phyloP scores from a whole-genome alignment of 73 alveolate genomes.

The Paramecium bursaria region DNA sequence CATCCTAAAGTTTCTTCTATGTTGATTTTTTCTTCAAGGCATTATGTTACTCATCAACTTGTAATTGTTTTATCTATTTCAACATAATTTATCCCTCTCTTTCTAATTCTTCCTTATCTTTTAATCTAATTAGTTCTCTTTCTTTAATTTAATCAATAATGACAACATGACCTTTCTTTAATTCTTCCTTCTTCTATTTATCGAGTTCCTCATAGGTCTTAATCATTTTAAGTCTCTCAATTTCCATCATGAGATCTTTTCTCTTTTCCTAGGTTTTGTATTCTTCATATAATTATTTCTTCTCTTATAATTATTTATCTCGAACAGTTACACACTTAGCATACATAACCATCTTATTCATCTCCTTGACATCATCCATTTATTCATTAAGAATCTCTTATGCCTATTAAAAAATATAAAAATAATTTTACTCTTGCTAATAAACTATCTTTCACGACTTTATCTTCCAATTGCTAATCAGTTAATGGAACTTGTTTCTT shows the following conservation, averaged over 20 bases:
- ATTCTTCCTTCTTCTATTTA: slow-evolving; percentile 69
- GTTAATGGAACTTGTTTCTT: slow-evolving; percentile 65
- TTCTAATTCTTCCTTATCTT: slow-evolving; percentile 86
- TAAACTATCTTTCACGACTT: slow-evolving; percentile 62
- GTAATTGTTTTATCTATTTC: slow-evolving; percentile 75
- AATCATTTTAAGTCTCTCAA: slow-evolving; percentile 84
- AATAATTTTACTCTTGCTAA: slow-evolving; percentile 35
- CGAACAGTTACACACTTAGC: slow-evolving; percentile 87
- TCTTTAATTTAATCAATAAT: slow-evolving; percentile 88
- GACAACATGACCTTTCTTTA: slow-evolving; percentile 76
- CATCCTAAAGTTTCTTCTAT: slow-evolving; percentile 76
- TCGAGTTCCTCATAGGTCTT: slow-evolving; percentile 81
- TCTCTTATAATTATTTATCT: slow-evolving; percentile 81
- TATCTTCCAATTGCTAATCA: slow-evolving; percentile 55
- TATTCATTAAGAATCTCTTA: slow-evolving; percentile 75
- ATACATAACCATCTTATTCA: slow-evolving; percentile 87
- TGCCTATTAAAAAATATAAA: slow-evolving; percentile 49
- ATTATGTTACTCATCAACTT: slow-evolving; percentile 80
- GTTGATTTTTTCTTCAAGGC: slow-evolving; percentile 74
- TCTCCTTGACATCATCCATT: slow-evolving; percentile 87
- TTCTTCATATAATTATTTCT: slow-evolving; percentile 77
- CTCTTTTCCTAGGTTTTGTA: slow-evolving; percentile 82
- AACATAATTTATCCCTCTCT: slow-evolving; percentile 83
- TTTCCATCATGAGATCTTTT: slow-evolving; percentile 89
- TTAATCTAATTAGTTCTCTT: slow-evolving; percentile 81